These are phyloP conservation scores for Turritis glabra DNA, from an alignment of 345 rosid species.

Conservation along the genomic window DNA sequence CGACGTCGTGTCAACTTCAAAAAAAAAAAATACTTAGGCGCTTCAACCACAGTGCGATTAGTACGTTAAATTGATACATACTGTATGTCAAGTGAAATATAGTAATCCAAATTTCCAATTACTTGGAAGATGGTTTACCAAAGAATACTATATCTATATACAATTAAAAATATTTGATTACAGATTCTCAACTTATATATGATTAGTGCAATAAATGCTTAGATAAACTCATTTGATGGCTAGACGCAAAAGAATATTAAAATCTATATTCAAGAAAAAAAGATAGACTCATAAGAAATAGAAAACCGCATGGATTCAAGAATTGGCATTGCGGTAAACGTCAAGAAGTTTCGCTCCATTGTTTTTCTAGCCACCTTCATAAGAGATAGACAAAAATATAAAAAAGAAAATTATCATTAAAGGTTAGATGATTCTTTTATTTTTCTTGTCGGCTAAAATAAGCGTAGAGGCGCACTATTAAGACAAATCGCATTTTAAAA, in stretches of 20 bases:
- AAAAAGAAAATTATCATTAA: background rate
- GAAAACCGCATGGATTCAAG: background rate
- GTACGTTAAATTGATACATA: background rate
- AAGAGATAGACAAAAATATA: background rate
- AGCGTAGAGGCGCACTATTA: background rate
- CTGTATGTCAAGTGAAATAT: background rate
- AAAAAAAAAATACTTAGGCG: background rate
- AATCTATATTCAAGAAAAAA: background rate
- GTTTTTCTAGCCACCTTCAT: background rate
- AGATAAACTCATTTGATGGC: background rate
- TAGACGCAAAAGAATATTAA: background rate
- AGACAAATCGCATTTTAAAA: slow-evolving; percentile 27
- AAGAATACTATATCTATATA: background rate
- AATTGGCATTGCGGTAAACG: background rate
- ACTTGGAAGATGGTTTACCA: background rate
- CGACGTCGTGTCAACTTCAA: background rate
- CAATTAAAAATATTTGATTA: background rate
- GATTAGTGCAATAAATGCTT: background rate
- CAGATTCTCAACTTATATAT: background rate
- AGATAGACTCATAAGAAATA: background rate
- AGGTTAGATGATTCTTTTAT: background rate
- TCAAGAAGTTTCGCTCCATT: background rate
- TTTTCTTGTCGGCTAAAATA: slow-evolving; percentile 16
- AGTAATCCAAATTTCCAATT: background rate
- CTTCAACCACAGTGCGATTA: background rate